Percentiles rank a stretch among this genome's conserved stretches.
Conservation (phyloP, 2,329 filamentous ascomycete genomes). For the Huntiella savannae region DNA sequence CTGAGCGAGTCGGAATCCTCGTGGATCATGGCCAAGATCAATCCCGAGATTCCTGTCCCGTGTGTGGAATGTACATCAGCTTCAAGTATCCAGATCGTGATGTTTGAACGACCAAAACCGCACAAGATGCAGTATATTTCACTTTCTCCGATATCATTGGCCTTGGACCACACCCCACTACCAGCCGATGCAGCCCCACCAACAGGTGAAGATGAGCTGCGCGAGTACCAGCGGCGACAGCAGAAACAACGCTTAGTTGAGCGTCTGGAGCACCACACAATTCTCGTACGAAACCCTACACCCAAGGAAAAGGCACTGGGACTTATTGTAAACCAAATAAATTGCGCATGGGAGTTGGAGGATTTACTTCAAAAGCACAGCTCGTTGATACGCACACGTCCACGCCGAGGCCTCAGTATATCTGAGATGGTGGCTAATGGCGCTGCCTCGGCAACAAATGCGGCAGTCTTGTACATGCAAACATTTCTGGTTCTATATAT, state of each 20-base stretch:
- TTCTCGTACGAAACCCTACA: constrained; percentile 56
- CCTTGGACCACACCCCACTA: constrained; percentile 51
- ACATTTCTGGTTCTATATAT: constrained; percentile 55
- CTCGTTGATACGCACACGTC: constrained; percentile 60
- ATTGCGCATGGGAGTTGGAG: constrained; percentile 84
- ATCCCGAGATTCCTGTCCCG: constrained; percentile 37
- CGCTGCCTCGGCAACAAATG: constrained; percentile 67
- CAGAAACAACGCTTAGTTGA: constrained; percentile 52
- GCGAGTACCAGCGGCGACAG: constrained; percentile 37
- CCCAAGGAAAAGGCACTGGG: constrained; percentile 66
- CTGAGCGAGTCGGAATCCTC: constrained; percentile 42
- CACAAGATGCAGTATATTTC: constrained; percentile 93
- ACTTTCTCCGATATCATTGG: constrained; percentile 69
- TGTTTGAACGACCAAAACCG: constrained; percentile 74
- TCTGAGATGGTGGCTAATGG: constrained; percentile 89
- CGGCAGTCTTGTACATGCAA: constrained; percentile 48
- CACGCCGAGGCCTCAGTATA: constrained; percentile 73
- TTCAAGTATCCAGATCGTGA: constrained; percentile 65
- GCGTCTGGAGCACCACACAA: constrained; percentile 66
- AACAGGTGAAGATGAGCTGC: constrained; percentile 46
- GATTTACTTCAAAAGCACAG: constrained; percentile 76
- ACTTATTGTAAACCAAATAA: constrained; percentile 78
- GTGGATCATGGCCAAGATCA: constrained; percentile 44
- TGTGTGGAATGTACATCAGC: constrained; percentile 53
- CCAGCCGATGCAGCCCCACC: constrained; percentile 17